These are phyloP conservation scores for Puccinellia tenuiflora DNA, from an alignment of 176 grass and related monocot species.

Conservation along the genomic window DNA sequence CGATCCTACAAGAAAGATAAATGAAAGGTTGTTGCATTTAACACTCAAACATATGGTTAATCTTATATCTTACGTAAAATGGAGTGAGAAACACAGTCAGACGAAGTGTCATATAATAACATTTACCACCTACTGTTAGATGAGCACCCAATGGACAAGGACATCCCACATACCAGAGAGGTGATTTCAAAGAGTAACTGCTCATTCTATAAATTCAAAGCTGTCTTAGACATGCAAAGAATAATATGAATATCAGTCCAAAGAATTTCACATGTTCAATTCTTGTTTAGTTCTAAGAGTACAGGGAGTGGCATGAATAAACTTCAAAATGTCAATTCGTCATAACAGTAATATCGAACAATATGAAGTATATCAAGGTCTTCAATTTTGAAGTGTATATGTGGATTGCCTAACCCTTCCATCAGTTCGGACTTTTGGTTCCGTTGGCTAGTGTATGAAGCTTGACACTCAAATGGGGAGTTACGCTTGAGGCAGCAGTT, in stretches of 20 bases:
- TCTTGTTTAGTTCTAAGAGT: background rate
- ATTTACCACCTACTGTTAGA: background rate
- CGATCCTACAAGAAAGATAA: conserved; percentile 59
- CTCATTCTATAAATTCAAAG: background rate
- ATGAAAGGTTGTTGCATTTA: background rate
- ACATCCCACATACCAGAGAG: background rate
- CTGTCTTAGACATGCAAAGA: background rate
- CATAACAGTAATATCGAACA: background rate
- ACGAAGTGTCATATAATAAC: background rate
- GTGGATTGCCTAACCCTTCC: no score
- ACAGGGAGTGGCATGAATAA: background rate
- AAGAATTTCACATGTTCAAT: background rate
- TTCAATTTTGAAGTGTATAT: no score
- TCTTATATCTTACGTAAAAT: background rate
- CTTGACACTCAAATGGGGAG: background rate
- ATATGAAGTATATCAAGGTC: conserved; percentile 6
- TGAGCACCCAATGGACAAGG: background rate
- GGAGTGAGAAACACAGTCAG: background rate
- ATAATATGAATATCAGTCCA: background rate
- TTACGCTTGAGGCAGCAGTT: background rate
- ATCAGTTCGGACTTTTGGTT: no score
- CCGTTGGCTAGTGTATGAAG: no score
- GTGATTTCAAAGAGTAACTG: background rate
- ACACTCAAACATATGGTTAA: background rate
- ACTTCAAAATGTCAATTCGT: background rate